Evolutionary conservation across 179 eudicot species (phyloP).

Genomic region (Spinacia oleracea): DNA sequence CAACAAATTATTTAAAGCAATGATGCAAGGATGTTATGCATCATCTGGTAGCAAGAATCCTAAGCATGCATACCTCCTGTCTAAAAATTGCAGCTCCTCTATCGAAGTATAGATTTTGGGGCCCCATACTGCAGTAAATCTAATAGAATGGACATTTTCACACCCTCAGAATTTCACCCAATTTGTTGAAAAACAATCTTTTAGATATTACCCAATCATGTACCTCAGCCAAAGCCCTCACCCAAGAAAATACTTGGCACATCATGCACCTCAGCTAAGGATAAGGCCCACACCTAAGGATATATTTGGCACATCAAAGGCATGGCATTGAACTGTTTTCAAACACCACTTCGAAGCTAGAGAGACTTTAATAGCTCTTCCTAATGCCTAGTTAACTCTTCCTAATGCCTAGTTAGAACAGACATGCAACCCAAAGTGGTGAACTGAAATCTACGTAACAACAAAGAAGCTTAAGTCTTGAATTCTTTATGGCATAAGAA

Average conservation of each 20-base stretch:
- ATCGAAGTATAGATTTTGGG: not conserved
- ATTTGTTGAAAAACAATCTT: not conserved
- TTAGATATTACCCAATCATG: too few relatives aligned
- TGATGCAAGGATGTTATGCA: not conserved
- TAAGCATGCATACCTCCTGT: not conserved
- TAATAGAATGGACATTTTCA: not conserved
- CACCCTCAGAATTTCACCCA: not conserved
- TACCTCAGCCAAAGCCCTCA: not conserved
- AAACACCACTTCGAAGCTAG: not conserved
- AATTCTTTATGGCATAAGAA: not conserved
- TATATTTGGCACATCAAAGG: not conserved
- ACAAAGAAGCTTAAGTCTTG: not conserved
- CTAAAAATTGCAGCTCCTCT: not conserved
- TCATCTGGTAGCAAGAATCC: not conserved
- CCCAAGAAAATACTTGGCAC: not conserved
- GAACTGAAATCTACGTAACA: too few relatives aligned
- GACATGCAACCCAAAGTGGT: not conserved
- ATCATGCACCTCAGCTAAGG: not conserved
- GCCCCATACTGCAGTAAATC: not conserved
- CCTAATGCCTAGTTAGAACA: not conserved
- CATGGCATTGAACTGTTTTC: not conserved
- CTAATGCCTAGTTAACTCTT: not conserved
- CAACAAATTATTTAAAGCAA: not conserved
- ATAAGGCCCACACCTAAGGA: not conserved
- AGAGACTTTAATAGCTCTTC: not conserved